Evolutionary conservation across 2,329 filamentous ascomycete species (phyloP).

Genomic region (Hirsutella rhossiliensis): DNA sequence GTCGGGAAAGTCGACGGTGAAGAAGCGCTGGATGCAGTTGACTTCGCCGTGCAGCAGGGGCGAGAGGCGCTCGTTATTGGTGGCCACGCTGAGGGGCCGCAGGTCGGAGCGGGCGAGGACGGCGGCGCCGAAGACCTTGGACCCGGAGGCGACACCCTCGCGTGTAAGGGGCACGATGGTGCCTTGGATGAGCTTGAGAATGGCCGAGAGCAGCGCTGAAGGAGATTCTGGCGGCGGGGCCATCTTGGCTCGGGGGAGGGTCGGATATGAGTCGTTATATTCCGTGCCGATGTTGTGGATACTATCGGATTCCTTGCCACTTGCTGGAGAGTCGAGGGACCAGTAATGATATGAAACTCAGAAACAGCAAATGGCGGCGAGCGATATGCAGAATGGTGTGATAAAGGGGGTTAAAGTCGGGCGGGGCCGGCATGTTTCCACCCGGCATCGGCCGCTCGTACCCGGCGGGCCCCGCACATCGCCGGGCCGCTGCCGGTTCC

Average conservation of each 20-base stretch:
- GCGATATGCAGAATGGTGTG: no score
- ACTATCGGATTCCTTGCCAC: no score
- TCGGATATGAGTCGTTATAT: conserved; percentile 15
- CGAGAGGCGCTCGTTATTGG: conserved; percentile 42
- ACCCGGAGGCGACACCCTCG: conserved; percentile 34
- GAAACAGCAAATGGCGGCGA: no score
- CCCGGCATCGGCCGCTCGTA: no score
- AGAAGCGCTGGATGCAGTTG: conserved; percentile 48
- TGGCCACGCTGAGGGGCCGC: conserved; percentile 33
- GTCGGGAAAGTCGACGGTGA: conserved; percentile 22
- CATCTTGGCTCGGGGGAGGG: background rate
- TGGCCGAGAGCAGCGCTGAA: conserved; percentile 7
- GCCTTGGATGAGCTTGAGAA: conserved; percentile 30
- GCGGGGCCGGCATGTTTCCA: no score
- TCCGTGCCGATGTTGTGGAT: background rate
- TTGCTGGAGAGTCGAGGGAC: no score
- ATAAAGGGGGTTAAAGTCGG: no score
- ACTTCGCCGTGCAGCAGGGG: conserved; percentile 48
- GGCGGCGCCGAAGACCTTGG: conserved; percentile 38
- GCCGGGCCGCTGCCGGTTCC: no score
- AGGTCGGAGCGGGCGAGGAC: conserved; percentile 33
- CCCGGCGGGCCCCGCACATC: no score
- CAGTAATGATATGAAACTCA: no score
- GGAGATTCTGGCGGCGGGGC: background rate
- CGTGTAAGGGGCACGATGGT: conserved; percentile 38